Evolutionary conservation across 1,139 yeast species (phyloP).

Genomic region (Yamadazyma taylorii): DNA sequence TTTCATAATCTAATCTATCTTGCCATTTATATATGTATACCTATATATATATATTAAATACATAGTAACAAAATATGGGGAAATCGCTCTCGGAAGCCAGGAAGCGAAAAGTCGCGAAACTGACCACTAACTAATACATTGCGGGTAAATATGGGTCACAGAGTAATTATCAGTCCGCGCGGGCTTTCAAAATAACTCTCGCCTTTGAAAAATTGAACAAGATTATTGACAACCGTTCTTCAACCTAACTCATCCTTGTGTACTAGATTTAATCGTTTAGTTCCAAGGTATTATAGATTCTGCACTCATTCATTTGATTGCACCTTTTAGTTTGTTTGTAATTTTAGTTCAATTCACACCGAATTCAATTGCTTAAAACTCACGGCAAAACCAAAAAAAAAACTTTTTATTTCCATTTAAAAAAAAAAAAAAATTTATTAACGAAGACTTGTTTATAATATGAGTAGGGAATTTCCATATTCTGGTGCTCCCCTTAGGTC

Average conservation of each 20-base stretch:
- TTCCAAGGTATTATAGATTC: constrained; percentile 9
- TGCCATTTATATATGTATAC: too few relatives aligned
- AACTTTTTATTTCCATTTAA: constrained; percentile 5
- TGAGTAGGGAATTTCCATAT: constrained; percentile 75
- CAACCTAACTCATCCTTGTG: constrained; percentile 9
- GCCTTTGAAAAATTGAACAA: constrained; percentile 12
- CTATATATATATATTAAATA: background rate
- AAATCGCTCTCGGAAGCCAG: too few relatives aligned
- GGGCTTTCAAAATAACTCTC: constrained; percentile 8
- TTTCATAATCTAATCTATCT: constrained; percentile 22
- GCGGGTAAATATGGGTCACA: background rate
- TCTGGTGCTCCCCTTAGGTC: constrained; percentile 97
- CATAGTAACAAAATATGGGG: background rate
- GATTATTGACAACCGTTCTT: constrained; percentile 5
- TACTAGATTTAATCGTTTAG: constrained; percentile 5
- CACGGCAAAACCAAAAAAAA: constrained; percentile 5
- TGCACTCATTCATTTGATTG: constrained; percentile 22
- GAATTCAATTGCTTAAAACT: background rate
- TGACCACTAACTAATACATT: background rate
- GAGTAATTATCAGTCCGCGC: constrained; percentile 7
- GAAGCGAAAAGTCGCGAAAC: too few relatives aligned
- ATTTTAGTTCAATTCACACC: constrained; percentile 4
- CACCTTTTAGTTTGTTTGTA: constrained; percentile 7
- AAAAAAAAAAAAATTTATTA: constrained; percentile 7
- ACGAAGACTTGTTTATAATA: constrained; percentile 11